Percentiles rank a stretch among this genome's conserved stretches.
phyloP scores from a whole-genome alignment of 1,284 basidiomycete genomes.

The Ceratorhiza oryzae-sativae region DNA sequence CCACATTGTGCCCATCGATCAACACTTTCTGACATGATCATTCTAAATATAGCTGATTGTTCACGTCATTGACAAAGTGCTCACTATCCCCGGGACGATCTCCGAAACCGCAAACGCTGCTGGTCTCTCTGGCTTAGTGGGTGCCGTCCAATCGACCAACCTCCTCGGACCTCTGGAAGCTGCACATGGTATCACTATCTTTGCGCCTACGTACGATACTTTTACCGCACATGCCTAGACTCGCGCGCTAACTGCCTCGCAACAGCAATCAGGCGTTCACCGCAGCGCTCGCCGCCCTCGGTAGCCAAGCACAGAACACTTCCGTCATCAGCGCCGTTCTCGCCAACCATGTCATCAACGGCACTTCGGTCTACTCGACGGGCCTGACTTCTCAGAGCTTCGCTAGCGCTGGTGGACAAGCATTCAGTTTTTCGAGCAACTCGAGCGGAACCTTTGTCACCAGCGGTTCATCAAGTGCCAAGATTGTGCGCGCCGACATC shows the following conservation, averaged over 20 bases:
- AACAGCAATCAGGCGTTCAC: constrained; percentile 58
- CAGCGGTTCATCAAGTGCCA: constrained; percentile 61
- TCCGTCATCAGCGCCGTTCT: constrained; percentile 55
- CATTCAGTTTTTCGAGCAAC: constrained; percentile 63
- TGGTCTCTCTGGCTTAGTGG: constrained; percentile 54
- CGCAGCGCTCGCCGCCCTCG: constrained; percentile 53
- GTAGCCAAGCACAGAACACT: constrained; percentile 45
- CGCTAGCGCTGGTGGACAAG: constrained; percentile 68
- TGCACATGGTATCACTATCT: constrained; percentile 70
- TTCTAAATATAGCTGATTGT: constrained; percentile 48
- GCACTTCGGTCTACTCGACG: constrained; percentile 70
- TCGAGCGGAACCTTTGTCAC: constrained; percentile 67
- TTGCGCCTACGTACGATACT: constrained; percentile 59
- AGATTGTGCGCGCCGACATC: constrained; percentile 68
- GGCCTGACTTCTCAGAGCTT: constrained; percentile 54
- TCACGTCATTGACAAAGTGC: constrained; percentile 58
- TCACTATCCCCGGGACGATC: constrained; percentile 64
- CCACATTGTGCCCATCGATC: constrained; percentile 36
- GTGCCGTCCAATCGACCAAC: constrained; percentile 51
- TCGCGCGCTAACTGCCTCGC: background rate
- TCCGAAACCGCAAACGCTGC: constrained; percentile 54
- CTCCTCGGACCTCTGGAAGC: constrained; percentile 55
- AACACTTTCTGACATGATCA: constrained; percentile 55
- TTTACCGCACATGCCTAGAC: background rate
- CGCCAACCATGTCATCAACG: constrained; percentile 75